A percentile compares a stretch with the other conserved stretches of the same genome.
Evolutionary conservation across 495 filamentous ascomycete genomes (phyloP).

Genomic region (Podospora australis): DNA sequence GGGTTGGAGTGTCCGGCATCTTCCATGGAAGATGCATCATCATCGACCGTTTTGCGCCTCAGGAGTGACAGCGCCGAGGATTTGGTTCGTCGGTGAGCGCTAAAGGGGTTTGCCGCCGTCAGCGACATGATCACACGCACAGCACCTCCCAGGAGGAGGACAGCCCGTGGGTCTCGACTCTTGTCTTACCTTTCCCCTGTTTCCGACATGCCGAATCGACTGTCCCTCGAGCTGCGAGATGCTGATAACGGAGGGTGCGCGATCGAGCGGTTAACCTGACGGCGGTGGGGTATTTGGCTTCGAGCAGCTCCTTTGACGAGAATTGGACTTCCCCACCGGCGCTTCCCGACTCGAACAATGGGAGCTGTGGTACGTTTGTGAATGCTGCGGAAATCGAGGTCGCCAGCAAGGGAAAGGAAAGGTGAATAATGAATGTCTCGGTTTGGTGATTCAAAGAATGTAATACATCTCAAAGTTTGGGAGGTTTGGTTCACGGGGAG

Average conservation of each 20-base stretch:
- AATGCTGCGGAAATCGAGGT: not conserved
- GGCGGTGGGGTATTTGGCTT: too few relatives aligned
- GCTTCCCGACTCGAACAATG: too few relatives aligned
- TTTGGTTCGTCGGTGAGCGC: constrained; percentile 47
- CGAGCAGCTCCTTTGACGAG: too few relatives aligned
- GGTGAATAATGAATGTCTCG: too few relatives aligned
- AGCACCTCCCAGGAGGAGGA: not conserved
- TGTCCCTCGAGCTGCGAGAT: not conserved
- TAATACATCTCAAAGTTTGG: too few relatives aligned
- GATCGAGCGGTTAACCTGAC: not conserved
- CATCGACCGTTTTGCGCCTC: constrained; percentile 39
- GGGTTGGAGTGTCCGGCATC: constrained; percentile 27
- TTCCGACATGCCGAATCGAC: constrained; percentile 35
- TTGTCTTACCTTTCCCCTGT: constrained; percentile 36
- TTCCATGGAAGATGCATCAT: constrained; percentile 39
- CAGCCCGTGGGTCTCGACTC: not conserved
- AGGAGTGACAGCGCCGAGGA: constrained; percentile 45
- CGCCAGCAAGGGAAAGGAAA: not conserved
- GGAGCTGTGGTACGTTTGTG: not conserved
- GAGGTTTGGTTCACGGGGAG: not conserved
- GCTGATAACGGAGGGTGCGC: not conserved
- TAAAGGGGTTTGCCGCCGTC: too few relatives aligned
- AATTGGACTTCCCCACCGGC: too few relatives aligned
- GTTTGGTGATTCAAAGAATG: too few relatives aligned
- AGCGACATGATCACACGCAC: not conserved